Evolutionary conservation across 495 filamentous ascomycete species (phyloP).

Genomic region (Penicillium ucsense): DNA sequence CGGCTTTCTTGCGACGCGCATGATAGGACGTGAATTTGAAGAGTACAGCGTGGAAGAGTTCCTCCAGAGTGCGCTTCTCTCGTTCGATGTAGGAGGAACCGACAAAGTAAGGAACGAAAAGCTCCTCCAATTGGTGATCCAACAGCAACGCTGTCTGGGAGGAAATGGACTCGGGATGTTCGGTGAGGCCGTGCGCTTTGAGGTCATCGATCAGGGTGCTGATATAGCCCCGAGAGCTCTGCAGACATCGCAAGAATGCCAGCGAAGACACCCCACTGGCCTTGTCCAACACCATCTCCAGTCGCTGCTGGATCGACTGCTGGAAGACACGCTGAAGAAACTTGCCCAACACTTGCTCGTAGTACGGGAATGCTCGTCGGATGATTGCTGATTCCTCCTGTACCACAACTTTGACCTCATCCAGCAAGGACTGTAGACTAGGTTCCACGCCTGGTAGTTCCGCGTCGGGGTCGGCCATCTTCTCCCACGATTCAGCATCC

Average conservation of each 20-base stretch:
- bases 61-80: constrained; percentile 81
- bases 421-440: constrained; percentile 80
- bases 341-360: constrained; percentile 82
- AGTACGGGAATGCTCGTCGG: constrained; percentile 88
- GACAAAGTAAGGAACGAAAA: constrained; percentile 92
- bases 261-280: constrained; percentile 82
- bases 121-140: constrained; percentile 92
- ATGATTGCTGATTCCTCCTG: constrained; percentile 96
- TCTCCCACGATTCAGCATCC: constrained; percentile 80
- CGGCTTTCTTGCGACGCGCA: constrained; percentile 73
- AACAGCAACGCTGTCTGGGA: constrained; percentile 75
- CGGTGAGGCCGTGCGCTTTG: constrained; percentile 88
- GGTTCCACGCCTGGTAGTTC: constrained; percentile 86
- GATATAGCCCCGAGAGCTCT: constrained; percentile 81
- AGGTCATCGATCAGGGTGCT: constrained; percentile 79
- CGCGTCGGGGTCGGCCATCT: constrained; percentile 84
- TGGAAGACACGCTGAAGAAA: constrained; percentile 96
- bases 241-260: constrained; percentile 82
- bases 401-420: constrained; percentile 91
- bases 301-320: constrained; percentile 89
- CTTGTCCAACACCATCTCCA: constrained; percentile 95
- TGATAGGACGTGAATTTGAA: constrained; percentile 96
- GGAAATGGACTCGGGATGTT: constrained; percentile 85
- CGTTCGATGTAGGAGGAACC: constrained; percentile 93
- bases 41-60: constrained; percentile 82